Conservation (phyloP, 2,329 filamentous ascomycete genomes). For the Pezizomycotina sp. region DNA sequence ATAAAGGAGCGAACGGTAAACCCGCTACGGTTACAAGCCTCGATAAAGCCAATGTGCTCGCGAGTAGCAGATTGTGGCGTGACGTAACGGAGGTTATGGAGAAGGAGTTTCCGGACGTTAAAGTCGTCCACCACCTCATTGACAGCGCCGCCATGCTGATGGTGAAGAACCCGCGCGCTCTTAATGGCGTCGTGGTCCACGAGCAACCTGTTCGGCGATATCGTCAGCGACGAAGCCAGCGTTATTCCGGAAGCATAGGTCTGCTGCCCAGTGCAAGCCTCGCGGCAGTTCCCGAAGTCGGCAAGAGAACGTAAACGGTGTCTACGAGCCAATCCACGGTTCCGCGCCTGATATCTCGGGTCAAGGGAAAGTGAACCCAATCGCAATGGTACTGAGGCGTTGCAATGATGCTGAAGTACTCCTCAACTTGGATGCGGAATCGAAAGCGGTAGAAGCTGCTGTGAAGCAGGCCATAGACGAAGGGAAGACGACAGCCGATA, state of each 20-base stretch:
- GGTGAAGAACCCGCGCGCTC: conserved; percentile 74
- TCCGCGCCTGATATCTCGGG: conserved; percentile 83
- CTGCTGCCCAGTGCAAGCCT: conserved; percentile 76
- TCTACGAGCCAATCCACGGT: conserved; percentile 97
- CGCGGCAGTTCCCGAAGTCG: conserved; percentile 70
- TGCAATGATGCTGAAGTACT: conserved; percentile 94
- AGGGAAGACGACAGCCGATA: conserved; percentile 65
- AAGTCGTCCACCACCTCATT: conserved; percentile 77
- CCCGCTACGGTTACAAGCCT: conserved; percentile 67
- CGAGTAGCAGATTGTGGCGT: conserved; percentile 76
- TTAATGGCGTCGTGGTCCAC: conserved; percentile 88
- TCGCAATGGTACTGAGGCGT: conserved; percentile 83
- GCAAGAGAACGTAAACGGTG: conserved; percentile 73
- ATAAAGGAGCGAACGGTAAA: conserved; percentile 56
- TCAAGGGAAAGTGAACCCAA: conserved; percentile 67
- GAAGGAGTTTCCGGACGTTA: conserved; percentile 74
- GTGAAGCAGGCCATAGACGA: conserved; percentile 65
- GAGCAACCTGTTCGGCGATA: conserved; percentile 89
- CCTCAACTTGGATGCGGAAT: conserved; percentile 61
- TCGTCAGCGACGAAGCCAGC: conserved; percentile 86
- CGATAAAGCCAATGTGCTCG: conserved; percentile 94
- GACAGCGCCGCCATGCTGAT: conserved; percentile 96
- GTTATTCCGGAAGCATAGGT: conserved; percentile 81
- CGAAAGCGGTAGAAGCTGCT: conserved; percentile 62
- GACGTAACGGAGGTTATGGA: conserved; percentile 69